Conservation (phyloP, 257 asterid genomes). For the Jacaranda copaia region DNA sequence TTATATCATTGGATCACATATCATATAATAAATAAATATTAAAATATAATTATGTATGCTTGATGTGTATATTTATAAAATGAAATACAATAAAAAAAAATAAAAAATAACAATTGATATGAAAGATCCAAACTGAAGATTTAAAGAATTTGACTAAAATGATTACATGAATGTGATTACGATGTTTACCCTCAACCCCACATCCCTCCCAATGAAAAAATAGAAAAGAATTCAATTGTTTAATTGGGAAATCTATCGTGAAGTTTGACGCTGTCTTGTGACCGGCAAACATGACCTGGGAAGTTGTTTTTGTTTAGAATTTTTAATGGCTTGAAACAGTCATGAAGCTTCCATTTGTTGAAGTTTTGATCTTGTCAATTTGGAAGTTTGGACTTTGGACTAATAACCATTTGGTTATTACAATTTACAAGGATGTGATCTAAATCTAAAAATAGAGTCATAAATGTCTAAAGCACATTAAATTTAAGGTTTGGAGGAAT, state of each 20-base stretch:
- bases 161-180: conserved; percentile 14
- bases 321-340: background rate
- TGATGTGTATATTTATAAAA: too few species aligned
- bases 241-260: conserved; percentile 19
- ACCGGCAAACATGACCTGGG: conserved; percentile 53
- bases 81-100: too few species aligned
- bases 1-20: too few species aligned
- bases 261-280: conserved; percentile 46
- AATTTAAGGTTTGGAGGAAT: background rate
- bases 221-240: conserved; percentile 1
- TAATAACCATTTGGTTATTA: background rate
- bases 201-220: background rate
- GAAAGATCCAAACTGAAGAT: too few species aligned
- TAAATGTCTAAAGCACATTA: background rate
- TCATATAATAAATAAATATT: too few species aligned
- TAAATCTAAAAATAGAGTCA: background rate
- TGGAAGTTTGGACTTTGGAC: background rate
- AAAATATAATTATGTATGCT: too few species aligned
- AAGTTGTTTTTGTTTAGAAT: conserved; percentile 23
- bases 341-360: background rate
- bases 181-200: too few species aligned
- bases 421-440: background rate
- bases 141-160: conserved; percentile 8
- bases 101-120: too few species aligned
- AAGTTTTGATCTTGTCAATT: conserved; percentile 2